Base-by-base conservation (phyloP, 192 early-diverging fungal species). In the Gaertneriomyces sp. region DNA sequence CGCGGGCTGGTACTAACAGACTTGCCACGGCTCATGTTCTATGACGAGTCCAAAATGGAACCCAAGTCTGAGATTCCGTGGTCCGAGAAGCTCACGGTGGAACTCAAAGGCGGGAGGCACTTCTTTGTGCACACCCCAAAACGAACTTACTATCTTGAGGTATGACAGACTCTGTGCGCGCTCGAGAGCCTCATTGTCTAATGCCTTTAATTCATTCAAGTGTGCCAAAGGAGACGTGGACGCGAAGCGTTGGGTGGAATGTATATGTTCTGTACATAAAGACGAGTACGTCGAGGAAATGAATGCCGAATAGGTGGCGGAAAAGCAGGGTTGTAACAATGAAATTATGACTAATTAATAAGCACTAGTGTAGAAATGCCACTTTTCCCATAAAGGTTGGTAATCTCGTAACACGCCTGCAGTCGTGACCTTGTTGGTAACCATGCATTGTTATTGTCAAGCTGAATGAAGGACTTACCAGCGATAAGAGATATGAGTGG, bases 301-400 rank as follows among this genome's bases (percentile, higher is more conserved):
- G 47, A 19, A 40, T 9, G 41, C 8, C 38, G 2, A 11, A 58
- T n/a, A 42, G 8, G 6, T 58, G 56, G 56, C 6, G 11, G 59
- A 19, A 19, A 40, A 14, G 44, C 12, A 45, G 6, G 14, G 59
- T 20, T 33, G 25, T 33, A 33, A 33, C 25, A 33, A 33, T 33
- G 25, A 33, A 33, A 33, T 33, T 33, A 33, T 33, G 25, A 33
- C 25, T 33, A 25, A 56, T 39, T 56, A 76, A 33, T 71, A 72
- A 11, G 60, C 70, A n/a, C 85, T 79, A 5, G 87, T 95, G 73
- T 95, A 95, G 69, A 93, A 95, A 74, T 95, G 90, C 63, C 91
- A 85, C 50, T 84, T 83, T 76, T 95, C 87, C 91, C 91, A 93
- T 19, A 95, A 77, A 6, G 92, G 91, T 70, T 91, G 87, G 73